phyloP scores from a whole-genome alignment of 495 filamentous ascomycete genomes.

The Xylaria acuta region DNA sequence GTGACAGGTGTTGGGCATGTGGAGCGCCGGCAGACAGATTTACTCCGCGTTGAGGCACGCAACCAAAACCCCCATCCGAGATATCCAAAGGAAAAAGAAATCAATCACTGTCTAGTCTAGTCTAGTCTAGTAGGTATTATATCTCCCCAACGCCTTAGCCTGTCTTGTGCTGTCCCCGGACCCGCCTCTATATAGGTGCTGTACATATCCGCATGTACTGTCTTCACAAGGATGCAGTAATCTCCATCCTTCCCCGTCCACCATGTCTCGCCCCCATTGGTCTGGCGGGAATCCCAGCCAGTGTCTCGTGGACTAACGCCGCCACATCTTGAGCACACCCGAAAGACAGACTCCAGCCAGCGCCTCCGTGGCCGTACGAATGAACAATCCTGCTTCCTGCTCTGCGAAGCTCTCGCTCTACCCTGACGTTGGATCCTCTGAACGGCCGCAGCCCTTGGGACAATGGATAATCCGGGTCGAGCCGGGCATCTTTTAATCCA shows the following conservation, averaged over 20 bases:
- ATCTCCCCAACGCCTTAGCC: slow-evolving; percentile 13
- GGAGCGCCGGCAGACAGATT: background rate
- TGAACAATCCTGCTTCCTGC: slow-evolving; percentile 50
- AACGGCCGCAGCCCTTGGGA: slow-evolving; percentile 55
- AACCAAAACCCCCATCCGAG: background rate
- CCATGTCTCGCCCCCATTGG: slow-evolving; percentile 36
- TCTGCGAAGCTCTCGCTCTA: slow-evolving; percentile 51
- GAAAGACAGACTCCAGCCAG: slow-evolving; percentile 55
- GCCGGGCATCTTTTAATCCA: slow-evolving; percentile 48
- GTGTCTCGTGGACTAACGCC: slow-evolving; percentile 44
- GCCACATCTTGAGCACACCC: slow-evolving; percentile 51
- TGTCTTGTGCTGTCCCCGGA: background rate
- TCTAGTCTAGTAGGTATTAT: background rate
- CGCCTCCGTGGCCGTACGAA: slow-evolving; percentile 57
- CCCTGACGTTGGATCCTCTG: slow-evolving; percentile 48
- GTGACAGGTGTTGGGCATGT: background rate
- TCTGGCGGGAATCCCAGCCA: slow-evolving; percentile 37
- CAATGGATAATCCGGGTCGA: slow-evolving; percentile 53
- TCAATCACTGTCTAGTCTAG: background rate
- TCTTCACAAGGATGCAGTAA: slow-evolving; percentile 22
- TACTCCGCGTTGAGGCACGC: background rate
- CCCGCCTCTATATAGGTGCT: background rate
- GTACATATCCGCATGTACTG: background rate
- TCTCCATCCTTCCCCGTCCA: slow-evolving; percentile 34
- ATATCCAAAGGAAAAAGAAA: background rate